Percentiles rank a stretch among this genome's conserved stretches.
Conservation (phyloP, 768 basidiomycete species). For the Hypholoma sublateritium region DNA sequence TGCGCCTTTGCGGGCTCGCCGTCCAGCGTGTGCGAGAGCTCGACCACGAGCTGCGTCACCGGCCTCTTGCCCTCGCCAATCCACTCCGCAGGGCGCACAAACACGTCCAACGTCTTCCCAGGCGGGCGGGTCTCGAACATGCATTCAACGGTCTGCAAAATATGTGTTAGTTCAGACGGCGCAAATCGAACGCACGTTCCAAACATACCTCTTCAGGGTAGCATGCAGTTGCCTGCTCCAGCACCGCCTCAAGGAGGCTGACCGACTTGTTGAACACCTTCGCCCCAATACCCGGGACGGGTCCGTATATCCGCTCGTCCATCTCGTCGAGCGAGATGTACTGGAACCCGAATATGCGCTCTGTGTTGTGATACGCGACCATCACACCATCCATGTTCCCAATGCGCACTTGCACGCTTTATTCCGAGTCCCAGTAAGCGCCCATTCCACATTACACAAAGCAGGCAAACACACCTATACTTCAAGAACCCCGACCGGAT, state of each 20-base stretch:
- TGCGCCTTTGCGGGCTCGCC: conserved; percentile 14
- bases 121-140: conserved; percentile 58
- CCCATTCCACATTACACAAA: not conserved
- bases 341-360: conserved; percentile 89
- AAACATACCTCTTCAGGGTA: conserved; percentile 64
- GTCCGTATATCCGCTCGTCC: conserved; percentile 78
- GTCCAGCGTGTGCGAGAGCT: conserved; percentile 25
- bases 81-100: conserved; percentile 63
- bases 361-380: conserved; percentile 86
- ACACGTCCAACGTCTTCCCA: conserved; percentile 51
- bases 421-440: not conserved
- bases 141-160: conserved; percentile 50
- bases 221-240: conserved; percentile 52
- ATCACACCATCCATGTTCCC: conserved; percentile 97
- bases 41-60: conserved; percentile 60
- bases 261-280: conserved; percentile 78
- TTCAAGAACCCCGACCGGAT: conserved; percentile 93
- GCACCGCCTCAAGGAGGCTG: conserved; percentile 63
- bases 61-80: conserved; percentile 39
- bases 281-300: conserved; percentile 53
- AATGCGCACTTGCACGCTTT: conserved; percentile 93
- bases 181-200: no score
- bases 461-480: conserved; percentile 59
- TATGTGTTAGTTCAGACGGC: no score
- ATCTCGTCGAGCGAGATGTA: conserved; percentile 87